Evolutionary conservation across 164 flowering plant species (phyloP), one percentile per base, ranked within the genome.

Genomic region (Liriodendron chinense): DNA sequence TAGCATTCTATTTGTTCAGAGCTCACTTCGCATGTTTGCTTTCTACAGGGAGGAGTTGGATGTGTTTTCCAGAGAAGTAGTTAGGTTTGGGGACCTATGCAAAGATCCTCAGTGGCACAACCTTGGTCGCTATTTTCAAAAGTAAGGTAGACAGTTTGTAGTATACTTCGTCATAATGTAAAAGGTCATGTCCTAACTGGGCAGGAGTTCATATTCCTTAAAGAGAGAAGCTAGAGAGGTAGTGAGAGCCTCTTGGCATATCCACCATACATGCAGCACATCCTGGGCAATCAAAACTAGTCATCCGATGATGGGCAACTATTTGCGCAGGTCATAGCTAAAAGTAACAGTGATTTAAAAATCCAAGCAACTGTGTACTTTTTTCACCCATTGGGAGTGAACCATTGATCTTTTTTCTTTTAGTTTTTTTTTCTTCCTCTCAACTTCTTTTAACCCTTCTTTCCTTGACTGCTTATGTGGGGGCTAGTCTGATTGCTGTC

Each of bases 61-160:
- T 76, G 77, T 88, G 18, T 90, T 94, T 80, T 83, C 94, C 14
- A 85, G 92, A 68, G 98, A 94, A 84, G 97, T 94, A 24, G 87
- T 92, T 43, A 88, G 98, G 13, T 94, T 94, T 84, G 98, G 98
- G 69, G 87, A 94, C 81, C 90, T 92, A 23, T 94, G 98, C 80
- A 94, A 89, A 86, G 97, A 94, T 87, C 97, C 96, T 76, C 96
- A 94, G 76, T 94, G 93, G 92, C 98, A 94, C 85, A 86, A 91
- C 76, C 83, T 94, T 85, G 93, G 87, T 69, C 94, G 96, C 22
- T 94, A 89, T 76, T 90, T 94, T 86, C 91, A 88, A 78, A 92
- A 90, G 98, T 94, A 91, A 84, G 72, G 72, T 74, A 74, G 77
- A 74, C 57, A 21, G 72, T 67, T 68, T 28, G 13, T 20, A 26